Evolutionary conservation across 352 stramenopile genomes (phyloP).

Genomic region (Phytophthora lateralis): DNA sequence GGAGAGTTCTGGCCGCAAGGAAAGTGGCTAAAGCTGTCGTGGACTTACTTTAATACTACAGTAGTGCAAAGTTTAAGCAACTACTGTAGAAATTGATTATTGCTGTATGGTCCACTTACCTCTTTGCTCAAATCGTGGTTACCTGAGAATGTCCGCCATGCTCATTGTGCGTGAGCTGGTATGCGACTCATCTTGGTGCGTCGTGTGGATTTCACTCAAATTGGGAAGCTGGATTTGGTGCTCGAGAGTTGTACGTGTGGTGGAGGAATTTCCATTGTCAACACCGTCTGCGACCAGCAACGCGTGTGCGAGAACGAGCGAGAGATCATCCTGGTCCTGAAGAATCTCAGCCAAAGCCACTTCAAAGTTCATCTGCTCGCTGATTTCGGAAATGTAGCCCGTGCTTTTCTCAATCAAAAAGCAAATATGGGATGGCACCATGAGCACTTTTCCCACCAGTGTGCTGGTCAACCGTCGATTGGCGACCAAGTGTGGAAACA

Average conservation of each 20-base stretch:
- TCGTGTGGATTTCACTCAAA: neutral
- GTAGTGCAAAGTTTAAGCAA: no score
- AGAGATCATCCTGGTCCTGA: conserved; percentile 5
- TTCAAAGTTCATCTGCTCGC: conserved; percentile 12
- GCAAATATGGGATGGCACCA: conserved; percentile 8
- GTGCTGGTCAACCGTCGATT: neutral
- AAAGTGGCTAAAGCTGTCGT: no score
- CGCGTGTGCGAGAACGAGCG: neutral
- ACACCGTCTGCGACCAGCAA: conserved; percentile 2
- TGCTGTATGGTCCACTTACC: neutral
- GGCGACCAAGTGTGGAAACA: conserved; percentile 13
- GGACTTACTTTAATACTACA: no score
- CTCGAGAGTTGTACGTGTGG: neutral
- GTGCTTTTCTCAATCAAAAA: conserved; percentile 7
- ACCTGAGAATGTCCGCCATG: conserved; percentile 5
- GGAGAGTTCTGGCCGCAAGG: no score
- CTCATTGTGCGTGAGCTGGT: neutral
- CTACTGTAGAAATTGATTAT: no score
- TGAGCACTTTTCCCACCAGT: conserved; percentile 13
- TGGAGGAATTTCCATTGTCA: neutral
- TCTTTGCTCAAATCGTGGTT: neutral
- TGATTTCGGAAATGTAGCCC: conserved; percentile 1
- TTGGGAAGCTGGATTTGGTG: neutral
- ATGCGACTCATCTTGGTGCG: neutral
- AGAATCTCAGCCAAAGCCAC: conserved; percentile 8